These are phyloP conservation scores for Achlya hypogyna DNA, from an alignment of 352 stramenopile species.

Conservation along the genomic window DNA sequence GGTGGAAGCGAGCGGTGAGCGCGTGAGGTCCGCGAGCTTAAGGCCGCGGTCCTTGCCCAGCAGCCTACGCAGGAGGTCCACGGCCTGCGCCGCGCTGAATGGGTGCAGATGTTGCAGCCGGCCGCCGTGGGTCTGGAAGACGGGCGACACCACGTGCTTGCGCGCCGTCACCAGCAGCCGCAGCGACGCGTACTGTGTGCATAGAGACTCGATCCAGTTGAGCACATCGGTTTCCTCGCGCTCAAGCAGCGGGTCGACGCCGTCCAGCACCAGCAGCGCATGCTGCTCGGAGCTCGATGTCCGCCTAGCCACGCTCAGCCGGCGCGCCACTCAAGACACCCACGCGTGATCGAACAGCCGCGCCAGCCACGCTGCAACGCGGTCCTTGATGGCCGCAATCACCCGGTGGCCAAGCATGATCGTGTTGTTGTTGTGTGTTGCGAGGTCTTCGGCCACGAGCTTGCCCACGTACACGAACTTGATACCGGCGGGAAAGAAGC, in stretches of 20 bases:
- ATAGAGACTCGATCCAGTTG: constrained; percentile 7
- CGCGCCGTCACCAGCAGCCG: constrained; percentile 8
- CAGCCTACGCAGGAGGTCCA: constrained; percentile 11
- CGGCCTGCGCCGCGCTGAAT: not conserved
- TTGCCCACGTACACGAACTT: constrained; percentile 55
- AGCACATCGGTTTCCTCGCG: not conserved
- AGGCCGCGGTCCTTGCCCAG: constrained; percentile 2
- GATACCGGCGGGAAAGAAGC: constrained; percentile 56
- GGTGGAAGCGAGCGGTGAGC: not conserved
- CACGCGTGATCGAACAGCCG: not conserved
- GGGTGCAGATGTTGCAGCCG: not conserved
- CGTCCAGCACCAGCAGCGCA: not conserved
- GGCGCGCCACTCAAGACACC: not conserved
- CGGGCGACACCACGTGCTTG: constrained; percentile 5
- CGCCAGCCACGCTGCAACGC: not conserved
- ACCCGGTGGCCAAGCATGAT: not conserved
- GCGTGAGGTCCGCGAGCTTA: not conserved
- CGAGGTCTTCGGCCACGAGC: constrained; percentile 23
- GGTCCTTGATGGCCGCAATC: not conserved
- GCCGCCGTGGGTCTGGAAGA: constrained; percentile 12
- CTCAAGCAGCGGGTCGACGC: not conserved
- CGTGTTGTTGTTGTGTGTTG: constrained; percentile 3
- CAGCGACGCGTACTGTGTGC: constrained; percentile 1
- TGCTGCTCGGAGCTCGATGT: not conserved
- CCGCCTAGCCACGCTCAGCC: not conserved